These are phyloP conservation scores for Hyaloperonospora brassicae DNA, from an alignment of 352 stramenopile genomes.

Conservation along the genomic window DNA sequence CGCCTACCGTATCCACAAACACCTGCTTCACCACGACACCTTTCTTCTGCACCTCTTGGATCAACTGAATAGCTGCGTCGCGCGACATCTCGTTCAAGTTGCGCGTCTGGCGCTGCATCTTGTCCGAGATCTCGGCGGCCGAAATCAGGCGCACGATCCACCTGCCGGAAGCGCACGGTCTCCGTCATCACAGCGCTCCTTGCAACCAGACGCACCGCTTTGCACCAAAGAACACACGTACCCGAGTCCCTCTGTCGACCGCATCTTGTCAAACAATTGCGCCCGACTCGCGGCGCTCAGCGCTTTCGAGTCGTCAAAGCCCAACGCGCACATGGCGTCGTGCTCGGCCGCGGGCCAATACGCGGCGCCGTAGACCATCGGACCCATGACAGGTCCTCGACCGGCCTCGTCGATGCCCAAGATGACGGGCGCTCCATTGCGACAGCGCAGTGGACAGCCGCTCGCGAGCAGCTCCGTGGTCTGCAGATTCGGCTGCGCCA, in stretches of 20 bases:
- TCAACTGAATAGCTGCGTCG: constrained; percentile 89
- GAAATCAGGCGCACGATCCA: constrained; percentile 88
- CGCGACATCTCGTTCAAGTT: constrained; percentile 94
- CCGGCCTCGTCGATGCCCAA: constrained; percentile 94
- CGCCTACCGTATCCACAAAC: constrained; percentile 93
- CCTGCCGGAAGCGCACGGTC: constrained; percentile 24
- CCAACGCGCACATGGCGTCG: constrained; percentile 72
- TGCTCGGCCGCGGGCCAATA: constrained; percentile 82
- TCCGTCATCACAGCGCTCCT: not conserved
- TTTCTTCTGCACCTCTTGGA: constrained; percentile 81
- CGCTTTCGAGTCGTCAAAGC: constrained; percentile 94
- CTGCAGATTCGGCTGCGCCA: constrained; percentile 34
- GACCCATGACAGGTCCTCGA: constrained; percentile 89
- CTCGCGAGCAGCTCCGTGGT: constrained; percentile 47
- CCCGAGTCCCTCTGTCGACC: constrained; percentile 51
- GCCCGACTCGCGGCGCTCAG: constrained; percentile 82
- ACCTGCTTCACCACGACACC: constrained; percentile 84
- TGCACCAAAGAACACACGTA: constrained; percentile 17
- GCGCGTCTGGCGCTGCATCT: constrained; percentile 88
- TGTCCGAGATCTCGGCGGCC: constrained; percentile 90
- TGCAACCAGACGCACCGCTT: not conserved
- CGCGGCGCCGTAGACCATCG: constrained; percentile 91
- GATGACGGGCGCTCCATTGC: constrained; percentile 72
- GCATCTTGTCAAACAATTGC: constrained; percentile 86
- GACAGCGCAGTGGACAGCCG: constrained; percentile 48